Conservation (phyloP, 2,329 filamentous ascomycete species). For the Aspergillus calidoustus region DNA sequence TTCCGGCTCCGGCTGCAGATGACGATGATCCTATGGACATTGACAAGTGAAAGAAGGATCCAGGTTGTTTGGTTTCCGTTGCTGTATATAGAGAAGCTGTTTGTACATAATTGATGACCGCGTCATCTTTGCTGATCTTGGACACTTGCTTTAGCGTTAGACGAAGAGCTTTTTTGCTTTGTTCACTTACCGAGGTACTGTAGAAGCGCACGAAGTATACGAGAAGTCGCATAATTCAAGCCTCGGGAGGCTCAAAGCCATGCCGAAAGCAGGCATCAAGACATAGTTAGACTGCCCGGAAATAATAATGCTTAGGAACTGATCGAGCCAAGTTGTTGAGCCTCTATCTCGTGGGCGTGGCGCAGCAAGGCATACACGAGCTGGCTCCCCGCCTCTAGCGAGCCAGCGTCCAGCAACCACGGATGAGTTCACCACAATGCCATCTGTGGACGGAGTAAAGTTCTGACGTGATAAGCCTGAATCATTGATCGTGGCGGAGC, state of each 20-base stretch:
- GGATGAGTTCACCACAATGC: too few relatives aligned
- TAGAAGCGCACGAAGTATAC: too few relatives aligned
- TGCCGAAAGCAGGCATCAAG: background rate
- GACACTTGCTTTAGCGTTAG: background rate
- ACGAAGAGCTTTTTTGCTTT: background rate
- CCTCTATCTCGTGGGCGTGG: background rate
- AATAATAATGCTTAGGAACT: background rate
- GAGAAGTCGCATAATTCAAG: too few relatives aligned
- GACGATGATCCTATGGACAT: too few relatives aligned
- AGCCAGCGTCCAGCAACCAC: too few relatives aligned
- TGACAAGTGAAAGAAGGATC: too few relatives aligned
- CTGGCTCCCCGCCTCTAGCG: too few relatives aligned
- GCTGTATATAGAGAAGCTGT: background rate
- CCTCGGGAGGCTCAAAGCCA: background rate
- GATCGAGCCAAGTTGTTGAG: background rate
- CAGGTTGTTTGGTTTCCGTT: background rate
- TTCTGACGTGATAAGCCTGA: background rate
- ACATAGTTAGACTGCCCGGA: background rate
- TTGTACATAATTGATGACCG: background rate
- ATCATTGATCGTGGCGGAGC: background rate
- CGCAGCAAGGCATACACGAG: background rate
- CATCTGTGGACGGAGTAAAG: background rate
- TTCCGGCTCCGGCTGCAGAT: too few relatives aligned
- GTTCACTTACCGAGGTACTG: background rate
- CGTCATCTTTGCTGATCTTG: background rate